Percentiles rank a stretch among this genome's conserved stretches.
These are phyloP conservation scores for Quercus robur DNA, from an alignment of 306 rosid genomes.

Conservation along the genomic window DNA sequence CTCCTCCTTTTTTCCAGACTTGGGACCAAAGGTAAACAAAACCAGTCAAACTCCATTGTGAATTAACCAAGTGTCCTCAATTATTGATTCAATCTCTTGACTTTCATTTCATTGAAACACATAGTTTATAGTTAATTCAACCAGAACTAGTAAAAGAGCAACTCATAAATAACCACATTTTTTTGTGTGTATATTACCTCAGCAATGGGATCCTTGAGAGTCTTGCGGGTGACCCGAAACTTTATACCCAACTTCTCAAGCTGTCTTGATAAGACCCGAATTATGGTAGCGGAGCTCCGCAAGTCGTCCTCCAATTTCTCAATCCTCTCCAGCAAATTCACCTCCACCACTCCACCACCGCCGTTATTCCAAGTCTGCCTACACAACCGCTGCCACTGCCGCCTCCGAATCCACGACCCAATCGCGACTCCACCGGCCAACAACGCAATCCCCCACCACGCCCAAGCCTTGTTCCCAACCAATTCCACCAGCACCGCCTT, in stretches of 20 bases:
- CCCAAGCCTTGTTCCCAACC: conserved; percentile 34
- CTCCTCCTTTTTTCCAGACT: too few species aligned
- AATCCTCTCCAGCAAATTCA: conserved; percentile 64
- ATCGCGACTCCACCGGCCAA: conserved; percentile 47
- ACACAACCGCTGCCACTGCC: conserved; percentile 60
- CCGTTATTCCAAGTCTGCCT: conserved; percentile 17
- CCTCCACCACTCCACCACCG: conserved; percentile 45
- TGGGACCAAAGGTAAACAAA: too few species aligned
- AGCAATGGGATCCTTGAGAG: conserved; percentile 67
- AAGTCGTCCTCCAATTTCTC: conserved; percentile 83
- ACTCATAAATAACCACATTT: too few species aligned
- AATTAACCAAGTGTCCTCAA: neutral
- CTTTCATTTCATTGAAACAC: neutral
- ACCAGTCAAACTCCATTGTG: neutral
- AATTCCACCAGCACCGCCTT: conserved; percentile 30
- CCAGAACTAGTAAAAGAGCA: too few species aligned
- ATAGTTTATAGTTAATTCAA: neutral
- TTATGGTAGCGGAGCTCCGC: conserved; percentile 43
- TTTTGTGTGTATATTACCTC: conserved; percentile 45
- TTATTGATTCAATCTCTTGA: neutral
- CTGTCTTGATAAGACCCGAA: conserved; percentile 76
- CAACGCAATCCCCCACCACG: conserved; percentile 38
- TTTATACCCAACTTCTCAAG: conserved; percentile 85
- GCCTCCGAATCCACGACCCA: conserved; percentile 69
- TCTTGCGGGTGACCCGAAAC: conserved; percentile 66